Conservation (phyloP, 2,329 filamentous ascomycete species). For the Ophiostoma angusticollis region DNA sequence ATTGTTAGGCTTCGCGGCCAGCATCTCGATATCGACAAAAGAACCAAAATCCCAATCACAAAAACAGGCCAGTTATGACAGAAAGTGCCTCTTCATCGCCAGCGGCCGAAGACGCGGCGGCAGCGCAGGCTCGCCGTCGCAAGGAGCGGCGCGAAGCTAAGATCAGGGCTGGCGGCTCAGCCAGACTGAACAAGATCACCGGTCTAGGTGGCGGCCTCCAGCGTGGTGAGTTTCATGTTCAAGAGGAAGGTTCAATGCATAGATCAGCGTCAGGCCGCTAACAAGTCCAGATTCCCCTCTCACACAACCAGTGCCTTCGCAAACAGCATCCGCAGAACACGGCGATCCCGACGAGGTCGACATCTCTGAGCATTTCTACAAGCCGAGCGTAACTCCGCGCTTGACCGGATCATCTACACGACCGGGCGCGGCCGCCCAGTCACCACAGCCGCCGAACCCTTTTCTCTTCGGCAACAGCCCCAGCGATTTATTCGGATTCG, state of each 20-base stretch:
- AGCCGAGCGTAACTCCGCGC: constrained; percentile 32
- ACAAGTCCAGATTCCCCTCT: background rate
- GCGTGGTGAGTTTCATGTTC: constrained; percentile 31
- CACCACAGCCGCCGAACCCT: constrained; percentile 8
- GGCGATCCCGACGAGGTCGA: constrained; percentile 65
- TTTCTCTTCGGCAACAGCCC: constrained; percentile 4
- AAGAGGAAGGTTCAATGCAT: no score
- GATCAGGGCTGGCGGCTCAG: constrained; percentile 57
- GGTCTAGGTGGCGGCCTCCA: constrained; percentile 49
- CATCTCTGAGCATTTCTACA: constrained; percentile 62
- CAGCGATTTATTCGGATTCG: constrained; percentile 6
- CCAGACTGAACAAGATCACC: constrained; percentile 62
- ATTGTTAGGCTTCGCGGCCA: no score
- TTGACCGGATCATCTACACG: constrained; percentile 19
- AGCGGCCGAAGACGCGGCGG: constrained; percentile 32
- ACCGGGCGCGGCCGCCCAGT: constrained; percentile 18
- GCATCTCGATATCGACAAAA: no score
- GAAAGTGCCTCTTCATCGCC: constrained; percentile 22
- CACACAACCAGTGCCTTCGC: background rate
- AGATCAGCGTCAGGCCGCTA: no score
- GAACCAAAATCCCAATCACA: constrained; percentile 15
- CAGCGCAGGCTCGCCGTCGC: constrained; percentile 55
- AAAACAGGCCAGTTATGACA: no score
- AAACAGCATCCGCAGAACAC: constrained; percentile 21
- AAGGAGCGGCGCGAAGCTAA: constrained; percentile 72